These are phyloP conservation scores for Aschersonia sp. DNA, from an alignment of 2,329 filamentous ascomycete species.

Conservation along the genomic window DNA sequence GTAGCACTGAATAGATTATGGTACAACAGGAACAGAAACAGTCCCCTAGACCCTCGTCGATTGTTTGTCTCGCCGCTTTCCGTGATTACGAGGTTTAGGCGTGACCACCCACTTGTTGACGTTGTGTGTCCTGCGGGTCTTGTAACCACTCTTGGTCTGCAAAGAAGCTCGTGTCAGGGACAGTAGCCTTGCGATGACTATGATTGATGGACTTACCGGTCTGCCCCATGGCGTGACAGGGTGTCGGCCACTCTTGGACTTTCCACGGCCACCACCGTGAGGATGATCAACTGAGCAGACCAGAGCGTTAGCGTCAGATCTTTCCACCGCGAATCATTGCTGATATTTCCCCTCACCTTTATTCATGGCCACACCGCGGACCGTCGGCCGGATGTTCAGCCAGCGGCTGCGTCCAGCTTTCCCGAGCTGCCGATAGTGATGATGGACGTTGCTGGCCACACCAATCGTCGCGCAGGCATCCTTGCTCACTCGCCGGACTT, in stretches of 20 bases:
- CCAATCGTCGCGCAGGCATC: slow-evolving; percentile 92
- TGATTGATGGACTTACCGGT: slow-evolving; percentile 49
- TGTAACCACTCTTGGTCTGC: slow-evolving; percentile 72
- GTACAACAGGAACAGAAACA: too few species aligned
- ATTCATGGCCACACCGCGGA: slow-evolving; percentile 98
- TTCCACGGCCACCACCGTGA: slow-evolving; percentile 96
- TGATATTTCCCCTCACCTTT: slow-evolving; percentile 44
- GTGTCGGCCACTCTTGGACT: slow-evolving; percentile 95
- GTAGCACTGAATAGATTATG: too few species aligned
- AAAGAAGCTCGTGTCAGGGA: slow-evolving; percentile 1
- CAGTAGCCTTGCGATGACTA: not conserved
- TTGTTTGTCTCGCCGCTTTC: slow-evolving; percentile 64
- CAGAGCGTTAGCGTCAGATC: slow-evolving; percentile 3
- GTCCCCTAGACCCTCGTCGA: slow-evolving; percentile 13
- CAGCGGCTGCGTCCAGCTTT: slow-evolving; percentile 90
- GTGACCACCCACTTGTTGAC: slow-evolving; percentile 84
- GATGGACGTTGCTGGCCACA: slow-evolving; percentile 82
- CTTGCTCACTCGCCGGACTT: slow-evolving; percentile 76
- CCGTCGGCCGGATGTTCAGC: slow-evolving; percentile 88
- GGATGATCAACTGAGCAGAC: slow-evolving; percentile 63
- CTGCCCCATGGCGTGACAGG: slow-evolving; percentile 94
- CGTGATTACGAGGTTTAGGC: slow-evolving; percentile 74
- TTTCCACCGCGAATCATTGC: not conserved
- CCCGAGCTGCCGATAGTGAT: slow-evolving; percentile 80
- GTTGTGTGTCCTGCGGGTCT: slow-evolving; percentile 80